Percentiles rank a stretch among this genome's conserved stretches.
These are phyloP conservation scores for Lignosus rhinocerotis DNA, from an alignment of 1,284 basidiomycete species.

Conservation along the genomic window DNA sequence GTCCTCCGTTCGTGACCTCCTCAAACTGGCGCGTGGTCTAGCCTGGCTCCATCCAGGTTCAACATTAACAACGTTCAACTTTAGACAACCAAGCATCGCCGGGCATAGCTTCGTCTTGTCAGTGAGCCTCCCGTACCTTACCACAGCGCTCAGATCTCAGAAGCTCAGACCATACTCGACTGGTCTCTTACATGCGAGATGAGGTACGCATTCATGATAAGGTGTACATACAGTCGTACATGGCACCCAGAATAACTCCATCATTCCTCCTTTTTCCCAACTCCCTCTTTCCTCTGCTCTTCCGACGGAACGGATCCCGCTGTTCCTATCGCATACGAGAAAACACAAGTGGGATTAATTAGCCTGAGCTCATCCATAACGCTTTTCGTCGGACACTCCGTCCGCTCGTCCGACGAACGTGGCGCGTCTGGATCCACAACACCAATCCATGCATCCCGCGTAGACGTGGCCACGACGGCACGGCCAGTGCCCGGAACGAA, in stretches of 20 bases:
- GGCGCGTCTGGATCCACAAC: neutral
- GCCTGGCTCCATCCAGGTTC: neutral
- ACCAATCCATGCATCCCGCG: neutral
- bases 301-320: slow-evolving; percentile 21
- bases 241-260: slow-evolving; percentile 11
- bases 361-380: slow-evolving; percentile 9
- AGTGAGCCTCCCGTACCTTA: neutral
- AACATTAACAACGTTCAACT: no score
- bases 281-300: slow-evolving; percentile 18
- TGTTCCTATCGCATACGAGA: slow-evolving; percentile 19
- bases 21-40: neutral
- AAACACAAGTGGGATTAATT: slow-evolving; percentile 7
- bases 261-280: slow-evolving; percentile 14
- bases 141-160: neutral
- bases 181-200: no score
- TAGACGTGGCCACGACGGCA: neutral
- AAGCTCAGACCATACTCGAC: neutral
- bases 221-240: slow-evolving; percentile 20
- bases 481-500: neutral
- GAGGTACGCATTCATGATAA: slow-evolving; percentile 1
- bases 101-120: neutral
- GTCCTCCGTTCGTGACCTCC: neutral
- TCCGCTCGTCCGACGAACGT: slow-evolving; percentile 6
- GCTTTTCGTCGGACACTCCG: slow-evolving; percentile 12
- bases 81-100: neutral